Evolutionary conservation across 2,329 filamentous ascomycete genomes (phyloP).

Genomic region (Fusarium incarnatum): DNA sequence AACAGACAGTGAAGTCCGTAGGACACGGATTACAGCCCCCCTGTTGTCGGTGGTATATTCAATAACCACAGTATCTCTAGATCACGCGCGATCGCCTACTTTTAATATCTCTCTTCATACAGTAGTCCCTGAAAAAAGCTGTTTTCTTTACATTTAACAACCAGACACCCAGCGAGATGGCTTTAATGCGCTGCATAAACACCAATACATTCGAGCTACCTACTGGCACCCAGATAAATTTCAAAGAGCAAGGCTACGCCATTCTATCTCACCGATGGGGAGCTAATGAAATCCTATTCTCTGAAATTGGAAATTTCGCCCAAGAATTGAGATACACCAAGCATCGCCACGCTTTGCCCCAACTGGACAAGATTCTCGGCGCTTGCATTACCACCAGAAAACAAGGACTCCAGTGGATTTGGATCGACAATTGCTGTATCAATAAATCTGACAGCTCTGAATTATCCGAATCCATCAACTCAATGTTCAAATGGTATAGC

Average conservation of each 20-base stretch:
- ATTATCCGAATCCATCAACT: slow-evolving; percentile 1
- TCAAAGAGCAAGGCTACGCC: not conserved
- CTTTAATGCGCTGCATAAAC: slow-evolving; percentile 11
- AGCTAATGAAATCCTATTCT: not conserved
- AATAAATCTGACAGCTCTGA: not conserved
- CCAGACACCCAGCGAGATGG: not conserved
- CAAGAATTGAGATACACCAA: not conserved
- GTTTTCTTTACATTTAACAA: too few relatives aligned
- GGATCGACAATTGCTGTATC: slow-evolving; percentile 9
- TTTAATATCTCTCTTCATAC: too few relatives aligned
- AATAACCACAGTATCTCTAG: too few relatives aligned
- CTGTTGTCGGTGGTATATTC: too few relatives aligned
- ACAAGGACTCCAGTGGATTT: slow-evolving; percentile 1
- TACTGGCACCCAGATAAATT: not conserved
- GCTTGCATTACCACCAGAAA: not conserved
- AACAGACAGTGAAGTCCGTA: too few relatives aligned
- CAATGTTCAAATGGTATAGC: slow-evolving; percentile 10
- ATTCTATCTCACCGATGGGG: slow-evolving; percentile 6
- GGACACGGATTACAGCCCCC: too few relatives aligned
- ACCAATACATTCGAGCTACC: not conserved
- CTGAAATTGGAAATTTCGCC: not conserved
- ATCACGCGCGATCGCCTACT: too few relatives aligned
- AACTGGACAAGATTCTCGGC: not conserved
- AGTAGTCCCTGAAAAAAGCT: too few relatives aligned
- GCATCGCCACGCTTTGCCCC: not conserved